Evolutionary conservation across 2,329 filamentous ascomycete genomes (phyloP).

Genomic region (Amesomyces nigricolor): DNA sequence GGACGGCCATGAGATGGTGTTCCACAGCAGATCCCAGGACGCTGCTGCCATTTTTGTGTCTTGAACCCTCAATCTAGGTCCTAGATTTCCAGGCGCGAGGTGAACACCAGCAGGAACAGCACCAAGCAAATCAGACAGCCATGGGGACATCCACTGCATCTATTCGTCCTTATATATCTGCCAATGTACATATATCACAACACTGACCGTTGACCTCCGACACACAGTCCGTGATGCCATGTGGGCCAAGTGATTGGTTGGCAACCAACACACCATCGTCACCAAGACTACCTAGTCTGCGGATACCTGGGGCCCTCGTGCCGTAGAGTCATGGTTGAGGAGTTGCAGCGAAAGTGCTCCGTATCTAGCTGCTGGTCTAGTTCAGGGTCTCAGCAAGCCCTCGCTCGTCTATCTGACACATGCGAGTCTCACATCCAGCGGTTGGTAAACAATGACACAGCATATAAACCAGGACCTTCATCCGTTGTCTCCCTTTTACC

Average conservation of each 20-base stretch:
- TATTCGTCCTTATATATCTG: background rate
- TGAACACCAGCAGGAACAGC: no score
- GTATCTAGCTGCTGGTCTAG: conserved; percentile 6
- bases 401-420: conserved; percentile 2
- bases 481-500: background rate
- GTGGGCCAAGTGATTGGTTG: conserved; percentile 41
- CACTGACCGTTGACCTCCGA: conserved; percentile 3
- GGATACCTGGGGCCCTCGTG: background rate
- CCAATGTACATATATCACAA: conserved; percentile 4
- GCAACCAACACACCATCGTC: conserved; percentile 21
- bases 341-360: background rate
- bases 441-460: background rate
- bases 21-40: background rate
- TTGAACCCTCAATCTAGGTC: background rate
- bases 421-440: background rate
- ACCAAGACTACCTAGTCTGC: conserved; percentile 6
- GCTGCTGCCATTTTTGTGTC: background rate
- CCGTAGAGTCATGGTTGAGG: conserved; percentile 6
- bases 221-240: conserved; percentile 27
- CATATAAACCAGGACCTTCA: background rate
- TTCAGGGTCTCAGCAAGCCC: background rate
- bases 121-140: no score
- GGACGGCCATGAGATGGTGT: conserved; percentile 9
- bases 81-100: background rate
- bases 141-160: no score